Percentiles rank a stretch among this genome's conserved stretches.
phyloP scores from a whole-genome alignment of 2,329 filamentous ascomycete species.

The Alternaria brassicae region DNA sequence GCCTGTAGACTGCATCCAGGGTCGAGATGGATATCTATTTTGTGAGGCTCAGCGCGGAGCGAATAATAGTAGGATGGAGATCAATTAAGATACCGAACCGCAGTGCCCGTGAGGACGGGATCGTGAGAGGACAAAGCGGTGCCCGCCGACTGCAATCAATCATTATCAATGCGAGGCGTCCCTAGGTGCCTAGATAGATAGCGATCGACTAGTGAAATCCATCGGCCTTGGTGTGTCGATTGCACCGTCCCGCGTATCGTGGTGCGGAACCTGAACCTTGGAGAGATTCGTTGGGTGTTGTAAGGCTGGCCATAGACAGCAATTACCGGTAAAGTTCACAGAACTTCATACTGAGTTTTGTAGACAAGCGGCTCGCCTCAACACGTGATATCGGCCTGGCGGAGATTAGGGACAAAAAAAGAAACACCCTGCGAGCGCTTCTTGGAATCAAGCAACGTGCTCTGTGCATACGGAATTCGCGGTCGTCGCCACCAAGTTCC shows the following conservation, averaged over 20 bases:
- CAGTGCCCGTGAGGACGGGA: constrained; percentile 3
- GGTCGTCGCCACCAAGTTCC: not conserved
- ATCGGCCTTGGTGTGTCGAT: not conserved
- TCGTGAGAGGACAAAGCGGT: constrained; percentile 3
- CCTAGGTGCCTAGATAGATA: no score
- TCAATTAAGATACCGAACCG: constrained; percentile 14
- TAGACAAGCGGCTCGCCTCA: not conserved
- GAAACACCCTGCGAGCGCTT: not conserved
- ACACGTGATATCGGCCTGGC: not conserved
- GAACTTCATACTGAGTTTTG: no score
- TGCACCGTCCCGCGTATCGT: constrained; percentile 2
- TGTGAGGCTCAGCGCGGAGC: not conserved
- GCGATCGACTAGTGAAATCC: constrained; percentile 16
- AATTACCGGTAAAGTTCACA: not conserved
- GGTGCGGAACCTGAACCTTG: not conserved
- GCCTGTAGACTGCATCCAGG: constrained; percentile 2
- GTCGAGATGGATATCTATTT: not conserved
- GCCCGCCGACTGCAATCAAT: constrained; percentile 19
- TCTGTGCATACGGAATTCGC: constrained; percentile 8
- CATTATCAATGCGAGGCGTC: constrained; percentile 24
- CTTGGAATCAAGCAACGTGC: constrained; percentile 2
- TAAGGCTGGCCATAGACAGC: not conserved
- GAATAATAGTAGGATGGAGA: not conserved
- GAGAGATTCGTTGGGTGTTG: not conserved
- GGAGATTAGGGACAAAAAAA: constrained; percentile 5